Percentiles rank a stretch among this genome's conserved stretches.
Evolutionary conservation across 441 rosid genomes (phyloP).

Genomic region (Gossypium davidsonii): DNA sequence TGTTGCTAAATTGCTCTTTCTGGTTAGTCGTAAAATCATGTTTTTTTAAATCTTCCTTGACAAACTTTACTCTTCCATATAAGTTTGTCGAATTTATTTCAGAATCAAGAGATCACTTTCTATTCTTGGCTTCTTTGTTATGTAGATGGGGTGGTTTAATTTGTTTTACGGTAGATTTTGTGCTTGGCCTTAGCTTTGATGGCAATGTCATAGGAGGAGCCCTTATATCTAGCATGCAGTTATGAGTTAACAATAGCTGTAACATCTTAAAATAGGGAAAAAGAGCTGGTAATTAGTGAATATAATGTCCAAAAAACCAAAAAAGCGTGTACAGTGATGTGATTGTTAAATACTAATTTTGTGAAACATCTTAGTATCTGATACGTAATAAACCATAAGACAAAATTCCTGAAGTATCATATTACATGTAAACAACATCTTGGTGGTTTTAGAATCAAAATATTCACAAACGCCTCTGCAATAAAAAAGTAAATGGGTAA

Average conservation of each 20-base stretch:
- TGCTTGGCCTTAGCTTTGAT: neutral
- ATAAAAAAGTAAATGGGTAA: neutral
- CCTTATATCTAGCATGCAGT: neutral
- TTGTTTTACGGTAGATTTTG: neutral
- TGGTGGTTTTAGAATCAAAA: neutral
- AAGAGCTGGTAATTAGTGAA: neutral
- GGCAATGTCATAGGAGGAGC: neutral
- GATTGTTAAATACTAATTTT: neutral
- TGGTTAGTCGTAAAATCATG: constrained; percentile 27
- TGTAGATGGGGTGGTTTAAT: neutral
- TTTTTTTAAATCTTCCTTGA: neutral
- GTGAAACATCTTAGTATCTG: neutral
- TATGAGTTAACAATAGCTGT: neutral
- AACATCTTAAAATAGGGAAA: constrained; percentile 3
- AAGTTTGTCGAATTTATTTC: neutral
- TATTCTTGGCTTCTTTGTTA: neutral
- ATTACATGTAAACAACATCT: neutral
- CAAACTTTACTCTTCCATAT: neutral
- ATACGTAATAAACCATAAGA: neutral
- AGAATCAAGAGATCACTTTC: no score
- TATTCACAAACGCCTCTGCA: neutral
- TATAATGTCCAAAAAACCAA: neutral
- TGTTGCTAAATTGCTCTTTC: constrained; percentile 43
- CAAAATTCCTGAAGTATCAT: neutral
- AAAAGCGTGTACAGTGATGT: neutral